These are phyloP conservation scores for Dactylellina drechsleri DNA, from an alignment of 2,329 filamentous ascomycete species.

Conservation along the genomic window DNA sequence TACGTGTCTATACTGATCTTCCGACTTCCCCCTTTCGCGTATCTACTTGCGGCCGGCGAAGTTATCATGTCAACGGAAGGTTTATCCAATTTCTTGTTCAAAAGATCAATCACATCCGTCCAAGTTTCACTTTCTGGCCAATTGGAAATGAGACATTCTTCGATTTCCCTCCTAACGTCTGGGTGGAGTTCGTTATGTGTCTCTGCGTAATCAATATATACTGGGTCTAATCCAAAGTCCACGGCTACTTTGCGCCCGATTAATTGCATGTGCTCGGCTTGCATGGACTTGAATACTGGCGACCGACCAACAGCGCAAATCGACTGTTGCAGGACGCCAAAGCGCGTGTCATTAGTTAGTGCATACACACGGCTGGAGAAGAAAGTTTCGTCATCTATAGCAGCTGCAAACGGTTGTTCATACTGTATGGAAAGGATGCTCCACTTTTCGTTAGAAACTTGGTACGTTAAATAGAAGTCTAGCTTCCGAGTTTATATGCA, in stretches of 20 bases:
- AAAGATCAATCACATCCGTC: slow-evolving; percentile 29
- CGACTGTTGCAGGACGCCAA: slow-evolving; percentile 38
- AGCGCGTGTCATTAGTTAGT: slow-evolving; percentile 18
- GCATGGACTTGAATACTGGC: slow-evolving; percentile 24
- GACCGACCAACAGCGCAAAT: slow-evolving; percentile 17
- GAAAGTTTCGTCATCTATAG: slow-evolving; percentile 37
- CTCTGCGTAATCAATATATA: not conserved
- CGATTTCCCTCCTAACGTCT: not conserved
- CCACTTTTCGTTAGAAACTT: too few species aligned
- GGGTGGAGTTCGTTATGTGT: not conserved
- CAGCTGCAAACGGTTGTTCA: slow-evolving; percentile 26
- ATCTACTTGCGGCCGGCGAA: too few species aligned
- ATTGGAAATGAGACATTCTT: not conserved
- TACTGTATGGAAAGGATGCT: not conserved
- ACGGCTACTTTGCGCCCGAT: not conserved
- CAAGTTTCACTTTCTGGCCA: slow-evolving; percentile 39
- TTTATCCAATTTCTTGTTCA: slow-evolving; percentile 19
- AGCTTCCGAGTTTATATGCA: too few species aligned
- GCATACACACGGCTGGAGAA: slow-evolving; percentile 22
- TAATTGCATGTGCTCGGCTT: slow-evolving; percentile 2
- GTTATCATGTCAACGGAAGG: slow-evolving; percentile 12
- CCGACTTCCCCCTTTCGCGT: too few species aligned
- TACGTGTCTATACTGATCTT: slow-evolving; percentile 8
- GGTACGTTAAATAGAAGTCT: too few species aligned
- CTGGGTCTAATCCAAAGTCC: not conserved